Evolutionary conservation across 2,329 filamentous ascomycete genomes (phyloP).

Genomic region (Trichoderma breve): DNA sequence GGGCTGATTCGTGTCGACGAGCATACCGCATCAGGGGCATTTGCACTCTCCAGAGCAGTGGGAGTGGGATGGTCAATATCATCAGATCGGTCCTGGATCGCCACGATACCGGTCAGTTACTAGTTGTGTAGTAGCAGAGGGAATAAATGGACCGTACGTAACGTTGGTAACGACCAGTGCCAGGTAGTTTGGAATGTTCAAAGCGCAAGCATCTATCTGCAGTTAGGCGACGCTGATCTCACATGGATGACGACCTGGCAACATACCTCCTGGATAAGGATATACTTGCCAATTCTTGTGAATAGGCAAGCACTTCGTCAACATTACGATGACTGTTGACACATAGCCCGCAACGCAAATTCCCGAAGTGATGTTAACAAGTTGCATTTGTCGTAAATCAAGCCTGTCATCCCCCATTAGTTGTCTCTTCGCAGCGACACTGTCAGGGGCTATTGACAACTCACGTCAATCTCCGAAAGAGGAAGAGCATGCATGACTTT

Average conservation of each 20-base stretch:
- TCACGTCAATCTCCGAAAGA: conserved; percentile 40
- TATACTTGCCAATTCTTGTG: conserved; percentile 29
- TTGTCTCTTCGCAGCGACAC: not conserved
- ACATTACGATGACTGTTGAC: conserved; percentile 25
- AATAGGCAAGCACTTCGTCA: conserved; percentile 26
- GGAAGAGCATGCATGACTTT: conserved; percentile 40
- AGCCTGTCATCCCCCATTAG: conserved; percentile 17
- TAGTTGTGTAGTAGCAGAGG: not conserved
- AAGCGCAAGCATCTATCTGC: conserved; percentile 24
- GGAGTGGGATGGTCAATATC: conserved; percentile 27
- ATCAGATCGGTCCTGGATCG: conserved; percentile 25
- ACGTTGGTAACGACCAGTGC: conserved; percentile 28
- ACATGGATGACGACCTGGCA: not conserved
- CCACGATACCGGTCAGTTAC: not conserved
- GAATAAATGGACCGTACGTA: conserved; percentile 18
- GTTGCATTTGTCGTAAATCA: conserved; percentile 24
- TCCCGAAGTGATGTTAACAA: conserved; percentile 24
- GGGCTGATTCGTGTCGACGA: not conserved
- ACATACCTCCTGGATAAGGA: conserved; percentile 27
- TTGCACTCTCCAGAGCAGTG: conserved; percentile 27
- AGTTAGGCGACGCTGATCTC: not conserved
- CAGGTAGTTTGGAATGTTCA: conserved; percentile 25
- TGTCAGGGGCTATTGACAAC: not conserved
- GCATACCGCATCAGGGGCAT: conserved; percentile 25
- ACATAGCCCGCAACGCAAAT: conserved; percentile 23